A percentile compares a stretch with the other conserved stretches of the same genome.
Conservation (phyloP, 148 eudicot genomes). For the Rhododendron molle region DNA sequence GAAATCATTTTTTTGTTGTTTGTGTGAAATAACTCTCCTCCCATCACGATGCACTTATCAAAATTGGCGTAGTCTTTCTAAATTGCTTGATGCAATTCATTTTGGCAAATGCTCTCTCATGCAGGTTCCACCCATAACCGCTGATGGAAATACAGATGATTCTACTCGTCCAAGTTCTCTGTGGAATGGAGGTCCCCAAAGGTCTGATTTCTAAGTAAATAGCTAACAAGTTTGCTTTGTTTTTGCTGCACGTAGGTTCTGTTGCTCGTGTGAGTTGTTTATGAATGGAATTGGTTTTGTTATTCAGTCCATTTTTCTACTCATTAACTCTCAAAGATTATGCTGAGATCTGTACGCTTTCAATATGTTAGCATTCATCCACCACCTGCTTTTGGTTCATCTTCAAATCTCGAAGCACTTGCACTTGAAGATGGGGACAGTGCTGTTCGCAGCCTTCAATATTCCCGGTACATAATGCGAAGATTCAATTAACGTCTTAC, state of each 20-base stretch:
- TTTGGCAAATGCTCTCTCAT: slow-evolving; percentile 9
- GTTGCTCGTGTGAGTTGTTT: not conserved
- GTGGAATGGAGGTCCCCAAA: slow-evolving; percentile 33
- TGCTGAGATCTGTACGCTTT: slow-evolving; percentile 15
- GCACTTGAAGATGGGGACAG: slow-evolving; percentile 67
- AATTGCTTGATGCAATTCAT: not conserved
- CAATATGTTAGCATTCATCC: slow-evolving; percentile 59
- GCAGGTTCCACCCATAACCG: slow-evolving; percentile 52
- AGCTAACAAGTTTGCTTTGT: not conserved
- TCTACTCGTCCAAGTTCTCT: slow-evolving; percentile 29
- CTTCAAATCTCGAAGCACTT: slow-evolving; percentile 93
- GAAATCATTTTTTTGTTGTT: not conserved
- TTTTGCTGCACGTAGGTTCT: not conserved
- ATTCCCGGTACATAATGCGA: slow-evolving; percentile 45
- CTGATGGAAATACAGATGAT: slow-evolving; percentile 48
- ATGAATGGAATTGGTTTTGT: not conserved
- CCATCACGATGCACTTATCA: not conserved
- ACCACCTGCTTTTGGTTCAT: slow-evolving; percentile 95
- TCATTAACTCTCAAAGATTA: not conserved
- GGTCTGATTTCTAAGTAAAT: slow-evolving; percentile 33
- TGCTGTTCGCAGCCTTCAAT: slow-evolving; percentile 35
- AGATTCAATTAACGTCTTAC: not conserved
- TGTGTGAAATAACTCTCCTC: not conserved
- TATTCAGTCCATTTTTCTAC: not conserved
- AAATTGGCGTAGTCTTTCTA: not conserved